Percentiles rank a stretch among this genome's conserved stretches.
These are phyloP conservation scores for Pyrus hybrid DNA, from an alignment of 331 rosid species.

Conservation along the genomic window DNA sequence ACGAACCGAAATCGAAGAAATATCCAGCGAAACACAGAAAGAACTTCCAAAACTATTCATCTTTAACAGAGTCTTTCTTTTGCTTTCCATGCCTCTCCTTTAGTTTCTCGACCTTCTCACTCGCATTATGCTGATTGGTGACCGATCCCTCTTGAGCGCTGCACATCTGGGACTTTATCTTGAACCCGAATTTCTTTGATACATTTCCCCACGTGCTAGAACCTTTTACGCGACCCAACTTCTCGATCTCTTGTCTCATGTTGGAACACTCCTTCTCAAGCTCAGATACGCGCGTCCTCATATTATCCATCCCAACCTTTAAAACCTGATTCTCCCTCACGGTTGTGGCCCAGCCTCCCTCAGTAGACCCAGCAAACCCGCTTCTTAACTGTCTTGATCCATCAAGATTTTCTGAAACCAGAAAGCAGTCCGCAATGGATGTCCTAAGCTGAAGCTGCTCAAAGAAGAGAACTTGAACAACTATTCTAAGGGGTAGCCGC, in stretches of 20 bases:
- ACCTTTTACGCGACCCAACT: conserved; percentile 57
- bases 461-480: conserved; percentile 92
- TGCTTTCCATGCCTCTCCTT: conserved; percentile 70
- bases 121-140: conserved; percentile 52
- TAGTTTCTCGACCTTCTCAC: conserved; percentile 54
- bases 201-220: conserved; percentile 70
- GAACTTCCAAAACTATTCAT: conserved; percentile 22
- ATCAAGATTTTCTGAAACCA: conserved; percentile 86
- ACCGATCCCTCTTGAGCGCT: conserved; percentile 96
- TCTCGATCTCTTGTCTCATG: conserved; percentile 97
- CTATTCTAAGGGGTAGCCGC: conserved; percentile 81
- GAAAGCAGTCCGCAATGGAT: conserved; percentile 89
- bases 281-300: conserved; percentile 96
- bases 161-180: conserved; percentile 95
- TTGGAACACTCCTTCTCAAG: conserved; percentile 93
- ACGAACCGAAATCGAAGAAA: background rate
- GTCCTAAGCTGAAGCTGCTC: conserved; percentile 99
- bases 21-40: conserved; percentile 6
- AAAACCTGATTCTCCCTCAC: conserved; percentile 94
- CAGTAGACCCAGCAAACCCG: conserved; percentile 60
- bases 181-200: conserved; percentile 84
- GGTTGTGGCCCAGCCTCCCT: conserved; percentile 91
- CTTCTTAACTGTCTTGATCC: conserved; percentile 87
- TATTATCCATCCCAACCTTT: conserved; percentile 97
- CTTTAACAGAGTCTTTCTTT: conserved; percentile 42